Percentiles rank a stretch among this genome's conserved stretches.
phyloP scores from a whole-genome alignment of 2,329 filamentous ascomycete genomes.

The Fusarium ramigenum region DNA sequence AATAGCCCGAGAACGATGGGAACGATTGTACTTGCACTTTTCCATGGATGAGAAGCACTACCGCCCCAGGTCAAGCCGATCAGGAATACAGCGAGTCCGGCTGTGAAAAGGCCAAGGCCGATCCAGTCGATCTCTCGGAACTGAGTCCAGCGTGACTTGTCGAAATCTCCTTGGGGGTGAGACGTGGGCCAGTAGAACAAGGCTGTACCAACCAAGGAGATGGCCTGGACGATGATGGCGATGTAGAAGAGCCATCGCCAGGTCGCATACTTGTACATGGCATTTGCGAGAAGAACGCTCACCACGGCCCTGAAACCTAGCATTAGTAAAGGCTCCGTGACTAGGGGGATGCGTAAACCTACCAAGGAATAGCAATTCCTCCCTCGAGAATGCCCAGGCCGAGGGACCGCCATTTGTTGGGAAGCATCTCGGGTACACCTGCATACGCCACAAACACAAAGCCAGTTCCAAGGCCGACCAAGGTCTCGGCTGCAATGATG shows the following conservation, averaged over 20 bases:
- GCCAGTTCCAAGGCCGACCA: not conserved
- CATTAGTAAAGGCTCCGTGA: too few species aligned
- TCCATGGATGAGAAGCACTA: not conserved
- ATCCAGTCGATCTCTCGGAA: conserved; percentile 21
- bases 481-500: conserved; percentile 7
- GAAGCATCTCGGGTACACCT: conserved; percentile 20
- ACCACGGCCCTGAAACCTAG: not conserved
- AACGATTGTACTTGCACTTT: not conserved
- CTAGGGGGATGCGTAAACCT: not conserved
- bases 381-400: conserved; percentile 13
- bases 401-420: conserved; percentile 19
- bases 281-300: not conserved
- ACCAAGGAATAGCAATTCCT: conserved; percentile 15
- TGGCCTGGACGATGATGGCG: conserved; percentile 11
- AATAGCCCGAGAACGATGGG: not conserved
- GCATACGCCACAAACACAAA: conserved; percentile 19
- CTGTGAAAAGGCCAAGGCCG: not conserved
- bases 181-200: conserved; percentile 20
- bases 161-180: conserved; percentile 16
- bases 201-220: conserved; percentile 5
- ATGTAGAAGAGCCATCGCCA: conserved; percentile 25
- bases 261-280: not conserved
- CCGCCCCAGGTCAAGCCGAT: conserved; percentile 20
- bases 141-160: conserved; percentile 14
- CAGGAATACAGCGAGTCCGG: conserved; percentile 1